A percentile compares a stretch with the other conserved stretches of the same genome.
phyloP scores from a whole-genome alignment of 1,139 yeast species.

The Casaregolazyma suthepensis region DNA sequence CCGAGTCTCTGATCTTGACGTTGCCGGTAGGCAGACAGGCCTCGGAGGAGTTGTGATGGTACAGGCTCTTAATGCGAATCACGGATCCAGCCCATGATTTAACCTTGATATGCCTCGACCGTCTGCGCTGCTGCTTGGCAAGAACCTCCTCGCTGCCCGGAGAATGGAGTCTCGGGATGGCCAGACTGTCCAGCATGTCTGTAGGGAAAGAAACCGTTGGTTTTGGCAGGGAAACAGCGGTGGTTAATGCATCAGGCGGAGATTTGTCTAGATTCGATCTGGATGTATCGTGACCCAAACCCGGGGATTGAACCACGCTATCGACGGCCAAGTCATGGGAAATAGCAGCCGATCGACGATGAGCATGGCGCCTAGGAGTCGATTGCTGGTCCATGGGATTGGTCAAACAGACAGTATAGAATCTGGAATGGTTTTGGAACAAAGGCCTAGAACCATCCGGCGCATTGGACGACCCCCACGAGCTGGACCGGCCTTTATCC shows the following conservation, averaged over 20 bases:
- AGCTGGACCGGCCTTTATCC: slow-evolving; percentile 1
- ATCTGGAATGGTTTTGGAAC: slow-evolving; percentile 8
- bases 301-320: not conserved
- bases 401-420: slow-evolving; percentile 9
- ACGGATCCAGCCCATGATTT: slow-evolving; percentile 27
- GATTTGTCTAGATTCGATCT: not conserved
- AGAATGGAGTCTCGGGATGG: not conserved
- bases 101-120: slow-evolving; percentile 21
- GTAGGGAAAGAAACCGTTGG: not conserved
- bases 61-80: slow-evolving; percentile 7
- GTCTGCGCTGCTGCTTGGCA: slow-evolving; percentile 4
- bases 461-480: slow-evolving; percentile 1
- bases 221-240: slow-evolving; percentile 8
- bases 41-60: not conserved
- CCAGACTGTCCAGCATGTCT: not conserved
- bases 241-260: slow-evolving; percentile 9
- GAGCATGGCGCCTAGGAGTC: slow-evolving; percentile 23
- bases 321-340: slow-evolving; percentile 22
- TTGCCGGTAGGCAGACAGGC: not conserved
- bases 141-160: not conserved
- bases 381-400: slow-evolving; percentile 1
- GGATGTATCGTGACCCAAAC: not conserved
- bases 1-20: not conserved
- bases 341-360: slow-evolving; percentile 34
- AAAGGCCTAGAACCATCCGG: not conserved